Base-by-base conservation (phyloP, 331 rosid species). In the Quercus lobata region DNA sequence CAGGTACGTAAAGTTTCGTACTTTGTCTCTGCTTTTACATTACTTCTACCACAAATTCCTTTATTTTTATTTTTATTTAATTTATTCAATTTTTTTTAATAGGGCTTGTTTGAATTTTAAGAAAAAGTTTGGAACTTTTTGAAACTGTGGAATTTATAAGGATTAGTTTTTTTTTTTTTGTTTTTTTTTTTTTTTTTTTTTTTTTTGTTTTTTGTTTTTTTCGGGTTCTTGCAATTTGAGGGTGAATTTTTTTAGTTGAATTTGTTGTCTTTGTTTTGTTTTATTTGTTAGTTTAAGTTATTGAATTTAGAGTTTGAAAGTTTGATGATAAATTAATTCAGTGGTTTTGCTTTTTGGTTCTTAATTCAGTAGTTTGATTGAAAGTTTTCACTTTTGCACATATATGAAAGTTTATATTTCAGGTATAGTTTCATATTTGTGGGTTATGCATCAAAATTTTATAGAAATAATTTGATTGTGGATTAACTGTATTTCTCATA, bases 101-200 rank as follows among this genome's bases (percentile, higher is more conserved):
- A n/a, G 72, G 72, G 14, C 4, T n/a, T 19, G 37, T 68, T 68
- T 68, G 27, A 34, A 34, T 46, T 34, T 34, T 8, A 34, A 1
- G 2, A 68, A 34, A 35, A 35, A 19, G 54, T 10, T 49, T 3
- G 54, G 17, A 49, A 10, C 5, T 49, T 49, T 49, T 3, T 4
- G 6, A 19, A 19, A 34, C 37, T 24, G 53, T 8, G 72, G 21
- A 4, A n/a, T 18, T 68, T 63, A 17, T 41, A 72, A 41, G 77
- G 85, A 18, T 56, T 73, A 70, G 77, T 78, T 81, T 81, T 84
- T 11, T 46, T 24, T 24, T 24, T 24, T 1, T 24, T 22, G 24
- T 24, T 24, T 24, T 24, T 1, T 1, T 24, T 24, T 24, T 24
- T 24, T 0, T 24, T 24, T 24, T 24, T 24, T 24, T 24, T 24